Percentiles rank a stretch among this genome's conserved stretches.
Evolutionary conservation across 2,329 filamentous ascomycete species (phyloP).

Genomic region (Nothophoma quercina): DNA sequence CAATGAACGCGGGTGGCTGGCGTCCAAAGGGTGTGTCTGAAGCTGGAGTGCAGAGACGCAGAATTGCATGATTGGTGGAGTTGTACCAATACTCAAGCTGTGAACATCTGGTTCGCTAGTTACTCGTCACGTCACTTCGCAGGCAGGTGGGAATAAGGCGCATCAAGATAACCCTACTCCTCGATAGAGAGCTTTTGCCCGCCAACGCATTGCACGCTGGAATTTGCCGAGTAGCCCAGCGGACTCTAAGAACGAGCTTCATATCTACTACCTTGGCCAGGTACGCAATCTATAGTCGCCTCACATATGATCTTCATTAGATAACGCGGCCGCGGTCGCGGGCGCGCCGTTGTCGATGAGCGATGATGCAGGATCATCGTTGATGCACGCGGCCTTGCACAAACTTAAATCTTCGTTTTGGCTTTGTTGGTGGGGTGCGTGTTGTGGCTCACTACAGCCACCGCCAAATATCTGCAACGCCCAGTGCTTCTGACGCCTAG

Average conservation of each 20-base stretch:
- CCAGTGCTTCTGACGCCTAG: slow-evolving; percentile 2
- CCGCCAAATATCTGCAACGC: slow-evolving; percentile 16
- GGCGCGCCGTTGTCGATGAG: slow-evolving; percentile 4
- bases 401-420: neutral
- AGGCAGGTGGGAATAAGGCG: slow-evolving; percentile 9
- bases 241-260: neutral
- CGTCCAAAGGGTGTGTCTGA: slow-evolving; percentile 11
- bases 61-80: slow-evolving; percentile 16
- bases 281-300: slow-evolving; percentile 6
- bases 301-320: slow-evolving; percentile 9
- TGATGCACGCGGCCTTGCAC: slow-evolving; percentile 5
- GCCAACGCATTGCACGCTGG: slow-evolving; percentile 5
- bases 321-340: slow-evolving; percentile 7
- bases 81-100: slow-evolving; percentile 3
- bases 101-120: neutral
- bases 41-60: slow-evolving; percentile 18
- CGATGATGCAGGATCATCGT: slow-evolving; percentile 8
- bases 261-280: slow-evolving; percentile 3
- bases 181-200: neutral
- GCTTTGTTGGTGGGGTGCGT: neutral
- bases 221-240: slow-evolving; percentile 9
- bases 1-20: slow-evolving; percentile 8
- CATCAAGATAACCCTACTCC: slow-evolving; percentile 7
- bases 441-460: slow-evolving; percentile 11
- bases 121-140: slow-evolving; percentile 5